A percentile compares a stretch with the other conserved stretches of the same genome.
Conservation (phyloP, 73 alveolate species). For the Paramecium caudatum region DNA sequence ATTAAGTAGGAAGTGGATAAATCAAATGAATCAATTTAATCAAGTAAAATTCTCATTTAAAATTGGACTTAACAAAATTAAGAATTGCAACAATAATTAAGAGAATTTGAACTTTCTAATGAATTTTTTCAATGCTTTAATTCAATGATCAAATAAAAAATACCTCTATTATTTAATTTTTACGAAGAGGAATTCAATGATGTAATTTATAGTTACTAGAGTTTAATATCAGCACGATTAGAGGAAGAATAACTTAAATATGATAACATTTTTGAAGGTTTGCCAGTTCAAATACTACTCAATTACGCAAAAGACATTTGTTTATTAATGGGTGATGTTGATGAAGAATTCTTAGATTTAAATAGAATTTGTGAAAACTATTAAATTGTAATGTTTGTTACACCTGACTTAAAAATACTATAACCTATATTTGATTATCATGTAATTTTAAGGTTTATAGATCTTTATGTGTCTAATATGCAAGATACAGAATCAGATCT, state of each 20-base stretch:
- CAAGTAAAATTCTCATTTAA: not conserved
- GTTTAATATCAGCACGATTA: conserved; percentile 9
- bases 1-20: not conserved
- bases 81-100: not conserved
- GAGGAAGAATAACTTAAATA: not conserved
- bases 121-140: conserved; percentile 22
- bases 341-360: conserved; percentile 11
- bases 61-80: not conserved
- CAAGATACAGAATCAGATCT: conserved; percentile 29
- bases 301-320: conserved; percentile 21
- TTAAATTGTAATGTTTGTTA: conserved; percentile 8
- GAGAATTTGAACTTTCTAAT: conserved; percentile 10
- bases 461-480: not conserved
- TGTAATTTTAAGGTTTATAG: not conserved
- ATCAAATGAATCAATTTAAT: not conserved
- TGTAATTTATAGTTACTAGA: not conserved
- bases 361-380: not conserved
- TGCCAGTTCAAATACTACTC: not conserved
- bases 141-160: not conserved
- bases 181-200: conserved; percentile 19
- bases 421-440: conserved; percentile 20
- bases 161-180: not conserved
- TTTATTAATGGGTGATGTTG: conserved; percentile 27
- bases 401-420: not conserved
- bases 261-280: not conserved